phyloP scores from a whole-genome alignment of 179 eudicot genomes.

The Pouteria campechiana region DNA sequence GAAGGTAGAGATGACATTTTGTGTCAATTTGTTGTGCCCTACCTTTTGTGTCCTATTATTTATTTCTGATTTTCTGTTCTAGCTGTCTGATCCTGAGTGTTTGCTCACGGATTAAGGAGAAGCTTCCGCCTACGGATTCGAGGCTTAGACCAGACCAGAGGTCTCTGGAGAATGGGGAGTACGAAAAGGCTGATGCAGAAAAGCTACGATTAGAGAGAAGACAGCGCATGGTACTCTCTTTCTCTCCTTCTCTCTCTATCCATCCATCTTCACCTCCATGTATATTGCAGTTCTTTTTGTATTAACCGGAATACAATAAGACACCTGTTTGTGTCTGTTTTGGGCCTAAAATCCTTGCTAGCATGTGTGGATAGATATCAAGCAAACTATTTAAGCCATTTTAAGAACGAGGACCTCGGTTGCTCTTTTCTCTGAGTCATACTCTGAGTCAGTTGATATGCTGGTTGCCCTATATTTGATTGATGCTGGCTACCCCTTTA shows the following conservation, averaged over 20 bases:
- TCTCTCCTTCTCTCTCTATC: neutral
- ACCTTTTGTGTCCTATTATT: constrained; percentile 6
- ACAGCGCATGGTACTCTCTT: constrained; percentile 58
- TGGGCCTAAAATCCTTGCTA: too few species aligned
- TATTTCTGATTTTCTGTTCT: constrained; percentile 13
- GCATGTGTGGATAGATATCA: too few species aligned
- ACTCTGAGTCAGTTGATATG: too few species aligned
- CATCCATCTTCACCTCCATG: too few species aligned
- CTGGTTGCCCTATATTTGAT: too few species aligned
- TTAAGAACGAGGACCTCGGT: too few species aligned
- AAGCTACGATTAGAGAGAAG: constrained; percentile 72
- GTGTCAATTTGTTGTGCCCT: constrained; percentile 2
- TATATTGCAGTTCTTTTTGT: neutral
- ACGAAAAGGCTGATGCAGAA: constrained; percentile 73
- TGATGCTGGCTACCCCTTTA: too few species aligned
- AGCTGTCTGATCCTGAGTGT: constrained; percentile 30
- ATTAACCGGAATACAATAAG: too few species aligned
- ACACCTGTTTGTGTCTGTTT: too few species aligned
- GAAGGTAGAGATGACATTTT: constrained; percentile 38
- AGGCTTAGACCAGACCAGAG: constrained; percentile 95
- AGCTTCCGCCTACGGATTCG: constrained; percentile 90
- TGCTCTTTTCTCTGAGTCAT: too few species aligned
- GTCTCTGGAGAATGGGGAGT: constrained; percentile 83
- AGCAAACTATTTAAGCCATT: too few species aligned
- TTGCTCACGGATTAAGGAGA: constrained; percentile 59